These are phyloP conservation scores for Magnolia sinica DNA, from an alignment of 164 flowering plant species.

Conservation along the genomic window DNA sequence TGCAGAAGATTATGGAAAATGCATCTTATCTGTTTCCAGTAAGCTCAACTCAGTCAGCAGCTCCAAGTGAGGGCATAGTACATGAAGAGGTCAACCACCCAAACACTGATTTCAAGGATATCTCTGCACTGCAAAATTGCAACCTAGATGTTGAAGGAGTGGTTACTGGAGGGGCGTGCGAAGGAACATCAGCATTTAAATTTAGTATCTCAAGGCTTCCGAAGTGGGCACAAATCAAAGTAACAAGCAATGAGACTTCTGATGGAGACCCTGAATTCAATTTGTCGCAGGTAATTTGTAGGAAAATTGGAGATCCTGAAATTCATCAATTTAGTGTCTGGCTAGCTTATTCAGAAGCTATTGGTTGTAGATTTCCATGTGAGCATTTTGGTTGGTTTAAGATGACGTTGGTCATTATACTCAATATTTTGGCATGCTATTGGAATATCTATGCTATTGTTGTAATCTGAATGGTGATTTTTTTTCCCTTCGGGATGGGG, in stretches of 20 bases:
- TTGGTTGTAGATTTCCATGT: background rate
- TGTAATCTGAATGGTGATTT: background rate
- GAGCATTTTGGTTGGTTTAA: background rate
- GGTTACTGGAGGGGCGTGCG: slow-evolving; percentile 15
- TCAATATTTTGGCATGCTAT: background rate
- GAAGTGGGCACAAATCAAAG: slow-evolving; percentile 67
- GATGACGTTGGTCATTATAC: background rate
- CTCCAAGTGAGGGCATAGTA: slow-evolving; percentile 22
- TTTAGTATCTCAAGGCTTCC: slow-evolving; percentile 79
- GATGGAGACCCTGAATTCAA: slow-evolving; percentile 10
- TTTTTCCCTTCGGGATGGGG: background rate
- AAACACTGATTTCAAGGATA: slow-evolving; percentile 11
- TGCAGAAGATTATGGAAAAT: slow-evolving; percentile 39
- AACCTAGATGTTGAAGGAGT: slow-evolving; percentile 11
- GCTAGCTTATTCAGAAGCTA: background rate
- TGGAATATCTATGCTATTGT: background rate
- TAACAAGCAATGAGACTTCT: slow-evolving; percentile 20
- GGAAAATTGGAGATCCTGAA: background rate
- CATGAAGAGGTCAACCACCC: slow-evolving; percentile 21
- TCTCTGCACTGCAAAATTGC: slow-evolving; percentile 6
- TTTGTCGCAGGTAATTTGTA: slow-evolving; percentile 37
- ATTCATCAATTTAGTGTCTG: background rate
- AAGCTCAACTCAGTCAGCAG: slow-evolving; percentile 17
- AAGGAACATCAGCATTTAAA: slow-evolving; percentile 35
- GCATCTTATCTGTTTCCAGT: slow-evolving; percentile 30